phyloP scores from a whole-genome alignment of 768 basidiomycete species.

The Lentinula raphanica region DNA sequence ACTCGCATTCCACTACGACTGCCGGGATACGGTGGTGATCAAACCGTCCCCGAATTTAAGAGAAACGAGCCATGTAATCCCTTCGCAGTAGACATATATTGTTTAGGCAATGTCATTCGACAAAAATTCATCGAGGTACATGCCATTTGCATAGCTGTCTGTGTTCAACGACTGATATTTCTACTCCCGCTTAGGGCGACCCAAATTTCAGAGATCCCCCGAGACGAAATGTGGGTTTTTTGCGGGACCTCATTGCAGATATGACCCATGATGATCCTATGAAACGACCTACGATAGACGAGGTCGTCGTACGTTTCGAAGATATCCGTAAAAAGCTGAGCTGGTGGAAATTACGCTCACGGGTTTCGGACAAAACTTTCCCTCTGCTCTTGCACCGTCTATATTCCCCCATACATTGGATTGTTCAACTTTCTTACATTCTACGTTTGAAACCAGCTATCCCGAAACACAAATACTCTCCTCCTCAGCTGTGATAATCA shows the following conservation, averaged over 20 bases:
- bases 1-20: too few relatives aligned
- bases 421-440: background rate
- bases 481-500: too few relatives aligned
- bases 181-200: background rate
- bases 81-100: slow-evolving; percentile 40
- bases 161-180: background rate
- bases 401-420: background rate
- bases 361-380: too few relatives aligned
- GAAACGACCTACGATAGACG: slow-evolving; percentile 28
- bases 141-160: background rate
- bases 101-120: slow-evolving; percentile 34
- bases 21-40: too few relatives aligned
- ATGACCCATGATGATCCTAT: too few relatives aligned
- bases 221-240: slow-evolving; percentile 17
- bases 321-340: slow-evolving; percentile 15
- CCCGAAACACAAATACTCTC: too few relatives aligned
- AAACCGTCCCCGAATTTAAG: too few relatives aligned
- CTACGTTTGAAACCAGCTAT: too few relatives aligned
- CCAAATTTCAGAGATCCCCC: background rate
- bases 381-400: background rate
- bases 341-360: slow-evolving; percentile 21
- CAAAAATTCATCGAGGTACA: slow-evolving; percentile 4
- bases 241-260: slow-evolving; percentile 25
- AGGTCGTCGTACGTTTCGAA: slow-evolving; percentile 22
- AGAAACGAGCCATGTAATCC: slow-evolving; percentile 24